phyloP scores from a whole-genome alignment of 108 stramenopile species.

The Pseudonitzschia delicatissima region DNA sequence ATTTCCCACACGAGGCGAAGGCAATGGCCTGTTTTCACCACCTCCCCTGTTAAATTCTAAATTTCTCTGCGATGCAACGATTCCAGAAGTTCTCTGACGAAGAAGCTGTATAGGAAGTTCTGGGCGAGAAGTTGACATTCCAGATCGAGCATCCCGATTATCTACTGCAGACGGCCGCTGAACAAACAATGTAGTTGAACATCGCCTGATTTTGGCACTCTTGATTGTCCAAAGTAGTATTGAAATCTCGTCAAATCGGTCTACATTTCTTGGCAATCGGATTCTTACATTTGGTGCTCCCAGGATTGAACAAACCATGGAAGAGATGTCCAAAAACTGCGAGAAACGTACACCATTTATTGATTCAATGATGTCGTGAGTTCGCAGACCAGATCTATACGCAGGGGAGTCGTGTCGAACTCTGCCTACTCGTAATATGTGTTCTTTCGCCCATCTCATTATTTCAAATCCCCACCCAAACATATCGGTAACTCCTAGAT shows the following conservation, averaged over 20 bases:
- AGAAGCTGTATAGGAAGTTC: not conserved
- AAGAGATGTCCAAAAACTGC: not conserved
- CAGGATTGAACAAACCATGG: conserved; percentile 15
- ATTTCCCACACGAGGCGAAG: too few relatives aligned
- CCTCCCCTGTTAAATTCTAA: too few relatives aligned
- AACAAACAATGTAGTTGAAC: not conserved
- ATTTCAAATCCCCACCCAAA: conserved; percentile 42
- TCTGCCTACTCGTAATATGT: conserved; percentile 24
- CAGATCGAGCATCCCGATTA: not conserved
- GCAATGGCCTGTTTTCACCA: too few relatives aligned
- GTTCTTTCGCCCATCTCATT: conserved; percentile 29
- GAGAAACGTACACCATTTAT: conserved; percentile 14
- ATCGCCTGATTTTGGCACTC: not conserved
- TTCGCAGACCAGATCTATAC: conserved; percentile 15
- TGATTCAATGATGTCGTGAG: conserved; percentile 27
- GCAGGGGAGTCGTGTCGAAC: conserved; percentile 29
- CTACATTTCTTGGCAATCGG: not conserved
- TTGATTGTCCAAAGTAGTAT: conserved; percentile 3
- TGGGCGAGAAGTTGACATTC: not conserved
- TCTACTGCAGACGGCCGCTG: not conserved
- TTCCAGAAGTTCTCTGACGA: too few relatives aligned
- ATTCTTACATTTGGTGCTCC: conserved; percentile 11
- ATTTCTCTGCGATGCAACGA: too few relatives aligned
- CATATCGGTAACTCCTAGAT: not conserved
- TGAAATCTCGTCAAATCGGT: not conserved